Evolutionary conservation across 2,329 filamentous ascomycete genomes (phyloP).

Genomic region (Clarireedia homoeocarpa): DNA sequence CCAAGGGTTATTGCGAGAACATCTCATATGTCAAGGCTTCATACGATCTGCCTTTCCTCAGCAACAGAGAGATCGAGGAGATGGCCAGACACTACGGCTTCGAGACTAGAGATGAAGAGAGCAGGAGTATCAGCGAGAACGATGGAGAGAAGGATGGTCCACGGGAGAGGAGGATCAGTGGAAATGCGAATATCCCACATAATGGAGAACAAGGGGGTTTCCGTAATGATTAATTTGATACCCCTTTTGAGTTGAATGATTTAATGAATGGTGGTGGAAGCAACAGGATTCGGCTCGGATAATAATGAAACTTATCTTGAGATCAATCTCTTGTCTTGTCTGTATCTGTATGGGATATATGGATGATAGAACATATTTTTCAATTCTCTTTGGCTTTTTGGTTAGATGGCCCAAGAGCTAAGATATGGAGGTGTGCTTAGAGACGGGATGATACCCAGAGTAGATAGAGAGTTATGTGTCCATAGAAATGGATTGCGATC

Average conservation of each 20-base stretch:
- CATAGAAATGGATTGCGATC: no score
- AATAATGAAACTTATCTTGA: slow-evolving; percentile 2
- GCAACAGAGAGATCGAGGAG: slow-evolving; percentile 42
- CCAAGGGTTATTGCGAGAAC: slow-evolving; percentile 50
- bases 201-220: slow-evolving; percentile 2
- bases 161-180: not conserved
- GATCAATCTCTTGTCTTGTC: no score
- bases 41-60: slow-evolving; percentile 46
- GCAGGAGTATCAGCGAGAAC: slow-evolving; percentile 16
- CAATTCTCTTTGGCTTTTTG: no score
- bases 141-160: slow-evolving; percentile 1
- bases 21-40: slow-evolving; percentile 53
- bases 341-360: no score
- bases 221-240: slow-evolving; percentile 4
- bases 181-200: not conserved
- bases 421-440: no score
- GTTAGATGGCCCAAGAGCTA: no score
- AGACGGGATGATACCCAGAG: no score
- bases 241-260: not conserved
- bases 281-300: not conserved
- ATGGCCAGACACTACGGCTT: slow-evolving; percentile 26
- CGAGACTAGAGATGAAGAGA: slow-evolving; percentile 23
- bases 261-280: not conserved
- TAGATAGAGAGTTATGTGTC: no score
- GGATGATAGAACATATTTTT: no score